Percentiles rank a stretch among this genome's conserved stretches.
phyloP scores from a whole-genome alignment of 2,329 filamentous ascomycete genomes.

The Aspergillus viridinutans region DNA sequence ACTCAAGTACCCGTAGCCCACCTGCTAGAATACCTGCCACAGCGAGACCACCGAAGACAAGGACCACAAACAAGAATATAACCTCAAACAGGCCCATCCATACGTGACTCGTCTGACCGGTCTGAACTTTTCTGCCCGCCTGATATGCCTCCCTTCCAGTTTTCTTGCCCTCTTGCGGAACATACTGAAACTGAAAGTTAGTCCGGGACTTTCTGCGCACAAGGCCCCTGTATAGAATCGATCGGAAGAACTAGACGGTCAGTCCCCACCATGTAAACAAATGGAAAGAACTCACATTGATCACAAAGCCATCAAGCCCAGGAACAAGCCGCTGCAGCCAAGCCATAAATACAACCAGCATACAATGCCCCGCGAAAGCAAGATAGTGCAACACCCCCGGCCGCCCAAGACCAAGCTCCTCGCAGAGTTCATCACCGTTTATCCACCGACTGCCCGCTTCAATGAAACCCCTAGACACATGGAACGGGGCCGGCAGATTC shows the following conservation, averaged over 20 bases:
- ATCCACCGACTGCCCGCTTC: conserved; percentile 37
- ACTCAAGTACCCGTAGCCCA: background rate
- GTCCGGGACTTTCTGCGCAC: conserved; percentile 29
- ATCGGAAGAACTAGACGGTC: conserved; percentile 10
- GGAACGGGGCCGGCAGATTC: conserved; percentile 31
- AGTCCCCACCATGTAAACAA: background rate
- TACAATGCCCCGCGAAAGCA: conserved; percentile 19
- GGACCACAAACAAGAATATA: background rate
- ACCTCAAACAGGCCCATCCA: background rate
- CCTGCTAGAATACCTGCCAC: background rate
- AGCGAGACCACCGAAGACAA: background rate
- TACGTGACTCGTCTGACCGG: background rate
- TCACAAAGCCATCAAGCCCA: conserved; percentile 20
- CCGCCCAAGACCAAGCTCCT: conserved; percentile 30
- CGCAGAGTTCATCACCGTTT: conserved; percentile 37
- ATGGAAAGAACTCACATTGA: conserved; percentile 15
- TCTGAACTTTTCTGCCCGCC: background rate
- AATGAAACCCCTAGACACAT: conserved; percentile 33
- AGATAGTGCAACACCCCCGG: conserved; percentile 22
- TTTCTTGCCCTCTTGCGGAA: conserved; percentile 16
- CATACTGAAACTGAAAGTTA: conserved; percentile 33
- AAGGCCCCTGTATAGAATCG: conserved; percentile 23
- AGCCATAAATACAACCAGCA: conserved; percentile 27
- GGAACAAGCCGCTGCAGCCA: conserved; percentile 23
- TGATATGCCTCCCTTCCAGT: conserved; percentile 5